These are phyloP conservation scores for Fraxinus quadrangulata DNA, from an alignment of 257 asterid genomes.

Conservation along the genomic window DNA sequence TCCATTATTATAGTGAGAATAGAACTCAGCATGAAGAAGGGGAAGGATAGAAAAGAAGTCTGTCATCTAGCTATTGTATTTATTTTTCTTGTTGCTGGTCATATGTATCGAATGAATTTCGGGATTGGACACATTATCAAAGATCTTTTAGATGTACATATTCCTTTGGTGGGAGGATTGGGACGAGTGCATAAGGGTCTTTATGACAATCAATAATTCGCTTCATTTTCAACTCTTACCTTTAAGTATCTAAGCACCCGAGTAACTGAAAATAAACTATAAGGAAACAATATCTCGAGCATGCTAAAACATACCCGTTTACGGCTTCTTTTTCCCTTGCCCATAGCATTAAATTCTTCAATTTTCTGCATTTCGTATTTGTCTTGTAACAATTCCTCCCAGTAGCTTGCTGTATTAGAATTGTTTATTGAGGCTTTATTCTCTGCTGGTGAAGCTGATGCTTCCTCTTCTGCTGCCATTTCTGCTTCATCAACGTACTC, in stretches of 20 bases:
- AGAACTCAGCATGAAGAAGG: not conserved
- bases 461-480: conserved; percentile 74
- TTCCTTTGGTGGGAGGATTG: too few relatives aligned
- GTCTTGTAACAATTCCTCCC: conserved; percentile 91
- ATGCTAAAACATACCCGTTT: conserved; percentile 52
- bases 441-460: conserved; percentile 54
- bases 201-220: too few relatives aligned
- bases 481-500: conserved; percentile 81
- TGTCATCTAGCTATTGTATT: not conserved
- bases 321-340: conserved; percentile 95
- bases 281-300: not conserved
- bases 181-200: too few relatives aligned
- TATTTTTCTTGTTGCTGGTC: too few relatives aligned
- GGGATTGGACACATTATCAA: too few relatives aligned
- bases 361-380: conserved; percentile 77
- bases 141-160: too few relatives aligned
- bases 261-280: conserved; percentile 9
- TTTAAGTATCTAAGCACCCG: not conserved
- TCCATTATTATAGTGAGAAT: not conserved
- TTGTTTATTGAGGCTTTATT: conserved; percentile 60
- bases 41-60: not conserved
- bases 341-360: conserved; percentile 88
- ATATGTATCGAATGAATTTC: too few relatives aligned
- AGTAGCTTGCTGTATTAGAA: conserved; percentile 68
- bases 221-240: not conserved